These are phyloP conservation scores for Populus davidiana DNA, from an alignment of 345 rosid species.

Conservation along the genomic window DNA sequence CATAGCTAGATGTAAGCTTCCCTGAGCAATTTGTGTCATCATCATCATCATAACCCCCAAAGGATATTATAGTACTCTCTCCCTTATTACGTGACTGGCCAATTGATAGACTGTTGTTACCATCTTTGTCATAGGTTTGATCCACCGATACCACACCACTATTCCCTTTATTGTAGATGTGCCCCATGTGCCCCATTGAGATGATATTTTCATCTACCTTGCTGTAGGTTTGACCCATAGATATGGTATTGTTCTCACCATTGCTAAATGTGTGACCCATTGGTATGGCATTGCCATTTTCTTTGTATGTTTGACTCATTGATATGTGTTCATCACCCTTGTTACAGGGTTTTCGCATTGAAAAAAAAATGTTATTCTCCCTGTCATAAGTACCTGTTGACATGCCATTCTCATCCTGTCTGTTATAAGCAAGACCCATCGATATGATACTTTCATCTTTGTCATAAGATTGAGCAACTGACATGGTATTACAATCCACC, in stretches of 20 bases:
- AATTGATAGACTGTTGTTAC: conserved; percentile 25
- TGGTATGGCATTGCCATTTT: conserved; percentile 34
- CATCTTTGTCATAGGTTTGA: conserved; percentile 32
- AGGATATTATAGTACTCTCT: conserved; percentile 60
- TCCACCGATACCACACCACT: conserved; percentile 25
- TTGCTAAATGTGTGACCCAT: conserved; percentile 41
- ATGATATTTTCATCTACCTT: conserved; percentile 40
- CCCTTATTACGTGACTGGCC: conserved; percentile 41
- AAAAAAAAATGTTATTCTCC: conserved; percentile 40
- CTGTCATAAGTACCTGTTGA: conserved; percentile 32
- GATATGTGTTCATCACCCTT: conserved; percentile 35
- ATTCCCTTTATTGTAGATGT: conserved; percentile 37
- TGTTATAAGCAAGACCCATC: conserved; percentile 22
- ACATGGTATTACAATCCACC: conserved; percentile 12
- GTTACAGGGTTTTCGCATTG: conserved; percentile 42
- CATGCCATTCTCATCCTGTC: conserved; percentile 20
- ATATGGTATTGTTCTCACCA: conserved; percentile 35
- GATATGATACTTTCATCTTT: conserved; percentile 25
- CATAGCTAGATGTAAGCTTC: conserved; percentile 40
- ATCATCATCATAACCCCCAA: conserved; percentile 58
- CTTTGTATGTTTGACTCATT: conserved; percentile 39
- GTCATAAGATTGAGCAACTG: conserved; percentile 11
- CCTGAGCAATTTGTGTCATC: conserved; percentile 43
- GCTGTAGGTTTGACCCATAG: conserved; percentile 48
- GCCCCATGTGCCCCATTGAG: conserved; percentile 46